Base-by-base conservation (phyloP, 495 filamentous ascomycete genomes). In the Hypoxylon subgilvum region DNA sequence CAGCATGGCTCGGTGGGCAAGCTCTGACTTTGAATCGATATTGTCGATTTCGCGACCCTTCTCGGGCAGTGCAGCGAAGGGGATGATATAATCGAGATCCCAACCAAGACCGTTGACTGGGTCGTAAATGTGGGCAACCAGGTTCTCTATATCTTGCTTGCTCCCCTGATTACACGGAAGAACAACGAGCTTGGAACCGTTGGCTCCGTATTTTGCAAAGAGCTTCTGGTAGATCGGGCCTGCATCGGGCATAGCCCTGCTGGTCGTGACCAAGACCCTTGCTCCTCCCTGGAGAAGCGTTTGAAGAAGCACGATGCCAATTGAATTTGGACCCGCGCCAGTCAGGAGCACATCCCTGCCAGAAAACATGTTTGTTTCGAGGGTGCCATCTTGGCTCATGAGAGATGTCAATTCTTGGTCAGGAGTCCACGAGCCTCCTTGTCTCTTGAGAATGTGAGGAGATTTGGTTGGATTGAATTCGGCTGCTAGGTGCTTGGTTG, bases 1-100 rank as follows among this genome's bases (percentile, higher is more conserved):
- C 73, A 98, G 80, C 94, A 98, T 97, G 76, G 96, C 96, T 51
- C 94, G 89, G 70, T 97, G 94, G 55, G 94, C 94, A 53, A 97
- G 85, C 76, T 98, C 94, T 1, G 94, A 97, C 75, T 94, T 95
- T 46, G 91, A 92, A 74, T 95, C 91, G 48, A 96, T 88, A 60
- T 84, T 85, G 66, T 93, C 89, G 49, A 96, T 94, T 69, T 94
- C 90, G 45, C 90, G 90, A 23, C 91, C 90, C 64, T 92, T 92
- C 69, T 93, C 90, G 1, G 90, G 83, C 47, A 96, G 91, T 41
- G 91, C 91, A 39, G 91, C 91, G 69, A 96, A 95, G 3, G 91
- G 91, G 54, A 96, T 81, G 43, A 96, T 78, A 67, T 84, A 92
- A 71, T 96, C 91, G 35, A 96, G 75, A 74, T 96, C 91, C 90